These are phyloP conservation scores for Xylariaceae sp. DNA, from an alignment of 2,329 filamentous ascomycete genomes.

Conservation along the genomic window DNA sequence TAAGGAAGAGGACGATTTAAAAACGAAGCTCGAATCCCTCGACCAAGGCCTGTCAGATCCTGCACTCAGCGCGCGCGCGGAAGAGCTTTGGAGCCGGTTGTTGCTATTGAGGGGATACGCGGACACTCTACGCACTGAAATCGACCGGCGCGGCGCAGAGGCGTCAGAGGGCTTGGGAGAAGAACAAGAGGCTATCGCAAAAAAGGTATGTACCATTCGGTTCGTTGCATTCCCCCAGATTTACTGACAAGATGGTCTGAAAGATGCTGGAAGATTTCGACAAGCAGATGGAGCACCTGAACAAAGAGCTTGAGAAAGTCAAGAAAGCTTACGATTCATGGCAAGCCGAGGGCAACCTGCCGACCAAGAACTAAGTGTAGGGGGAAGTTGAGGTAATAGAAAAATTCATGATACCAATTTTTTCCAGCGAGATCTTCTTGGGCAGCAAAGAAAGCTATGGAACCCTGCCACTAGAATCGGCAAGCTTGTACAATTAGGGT, in stretches of 20 bases:
- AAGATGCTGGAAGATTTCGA: conserved; percentile 79
- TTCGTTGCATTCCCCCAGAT: conserved; percentile 8
- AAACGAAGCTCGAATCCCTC: conserved; percentile 64
- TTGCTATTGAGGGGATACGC: conserved; percentile 71
- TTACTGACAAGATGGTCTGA: conserved; percentile 12
- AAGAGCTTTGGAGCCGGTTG: conserved; percentile 82
- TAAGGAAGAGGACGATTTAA: conserved; percentile 73
- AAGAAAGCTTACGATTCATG: conserved; percentile 54
- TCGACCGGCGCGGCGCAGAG: conserved; percentile 60
- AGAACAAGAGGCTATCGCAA: conserved; percentile 66
- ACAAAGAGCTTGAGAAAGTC: conserved; percentile 64
- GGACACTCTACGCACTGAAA: conserved; percentile 67
- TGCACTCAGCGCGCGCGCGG: conserved; percentile 67
- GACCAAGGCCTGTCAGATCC: conserved; percentile 71
- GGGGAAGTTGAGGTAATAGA: background rate
- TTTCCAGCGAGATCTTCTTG: conserved; percentile 2
- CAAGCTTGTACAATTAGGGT: conserved; percentile 10
- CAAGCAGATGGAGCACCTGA: conserved; percentile 72
- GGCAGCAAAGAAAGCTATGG: too few species aligned
- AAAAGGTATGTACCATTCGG: conserved; percentile 54
- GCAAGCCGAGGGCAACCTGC: conserved; percentile 44
- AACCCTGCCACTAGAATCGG: conserved; percentile 6
- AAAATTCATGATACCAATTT: conserved; percentile 8
- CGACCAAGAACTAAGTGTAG: background rate
- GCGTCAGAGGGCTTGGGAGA: conserved; percentile 59